Evolutionary conservation across 2,329 filamentous ascomycete genomes (phyloP), one percentile per base, ranked within the genome.

Genomic region (Fusarium sp.): DNA sequence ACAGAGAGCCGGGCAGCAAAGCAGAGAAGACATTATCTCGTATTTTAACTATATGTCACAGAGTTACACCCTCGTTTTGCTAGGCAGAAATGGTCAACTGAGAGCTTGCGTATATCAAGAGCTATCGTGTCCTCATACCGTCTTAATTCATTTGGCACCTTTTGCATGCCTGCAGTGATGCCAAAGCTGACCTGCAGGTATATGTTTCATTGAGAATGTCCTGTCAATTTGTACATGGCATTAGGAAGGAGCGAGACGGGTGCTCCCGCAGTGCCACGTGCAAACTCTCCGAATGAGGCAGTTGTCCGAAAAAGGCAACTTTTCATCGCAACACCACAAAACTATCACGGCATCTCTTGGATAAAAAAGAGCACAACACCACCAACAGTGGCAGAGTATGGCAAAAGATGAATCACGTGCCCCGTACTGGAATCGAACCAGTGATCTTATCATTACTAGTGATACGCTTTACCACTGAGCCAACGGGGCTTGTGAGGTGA

Each of bases 401-500:
- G n/a, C 13, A 52, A 58, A 50, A 58, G 15, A 10, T 24, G 8
- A 46, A 63, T 43, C 41, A 63, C 44, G 10, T 65, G 62, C 62
- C 62, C 57, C 62, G 61, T 65, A 65, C 52, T 65, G 62, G 62
- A 64, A 65, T 65, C 62, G 62, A 65, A 65, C 61, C 61, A 64
- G 52, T 64, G 61, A 65, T 64, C 61, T 65, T 64, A 61, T 65
- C 61, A 65, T 65, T 65, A 65, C 64, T 67, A 67, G 64, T 67
- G 64, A 67, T 67, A 65, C 64, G 64, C 64, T 67, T 61, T 67
- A 68, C 64, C 64, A 67, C 64, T 67, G 41, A 67, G 64, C 64
- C 64, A 68, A 68, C 64, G 64, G 61, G 64, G 64, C 65, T 61
- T 67, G 2, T 57, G 40, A 60, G 42, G 53, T 52, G 54, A 56